These are phyloP conservation scores for Geranomyces michiganensis DNA, from an alignment of 192 early-diverging fungal genomes.

Conservation along the genomic window DNA sequence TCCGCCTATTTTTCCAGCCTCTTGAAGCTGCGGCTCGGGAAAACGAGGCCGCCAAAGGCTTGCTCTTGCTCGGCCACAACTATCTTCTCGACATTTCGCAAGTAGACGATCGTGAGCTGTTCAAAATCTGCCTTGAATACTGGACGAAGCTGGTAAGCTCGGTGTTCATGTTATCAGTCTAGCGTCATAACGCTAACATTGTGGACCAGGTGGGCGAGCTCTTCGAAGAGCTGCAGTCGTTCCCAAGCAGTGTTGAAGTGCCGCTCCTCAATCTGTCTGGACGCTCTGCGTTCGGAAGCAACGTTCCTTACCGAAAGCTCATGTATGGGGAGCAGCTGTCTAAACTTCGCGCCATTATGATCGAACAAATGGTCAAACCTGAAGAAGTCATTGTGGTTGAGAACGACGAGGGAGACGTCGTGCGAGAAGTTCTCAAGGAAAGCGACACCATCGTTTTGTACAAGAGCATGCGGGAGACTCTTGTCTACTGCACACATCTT, in stretches of 20 bases:
- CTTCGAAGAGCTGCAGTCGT: slow-evolving; percentile 79
- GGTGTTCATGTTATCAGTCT: background rate
- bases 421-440: slow-evolving; percentile 95
- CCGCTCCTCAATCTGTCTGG: slow-evolving; percentile 68
- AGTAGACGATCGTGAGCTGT: slow-evolving; percentile 95
- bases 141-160: slow-evolving; percentile 83
- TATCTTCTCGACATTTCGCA: slow-evolving; percentile 90
- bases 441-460: slow-evolving; percentile 97
- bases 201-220: slow-evolving; percentile 69
- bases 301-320: slow-evolving; percentile 63
- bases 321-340: slow-evolving; percentile 86
- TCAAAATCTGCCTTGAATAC: slow-evolving; percentile 98
- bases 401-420: slow-evolving; percentile 99
- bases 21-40: slow-evolving; percentile 37
- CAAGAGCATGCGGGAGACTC: slow-evolving; percentile 96
- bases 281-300: slow-evolving; percentile 21
- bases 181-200: slow-evolving; percentile 3
- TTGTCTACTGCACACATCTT: slow-evolving; percentile 97
- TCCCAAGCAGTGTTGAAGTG: slow-evolving; percentile 54
- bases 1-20: slow-evolving; percentile 17
- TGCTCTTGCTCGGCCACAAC: slow-evolving; percentile 73
- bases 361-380: slow-evolving; percentile 98
- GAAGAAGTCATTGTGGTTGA: slow-evolving; percentile 98
- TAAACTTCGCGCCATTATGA: slow-evolving; percentile 91
- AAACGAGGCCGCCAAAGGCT: slow-evolving; percentile 24